Evolutionary conservation across 805 yeast species (phyloP), one percentile per base, ranked within the genome.

Genomic region (Barnettozyma populi): DNA sequence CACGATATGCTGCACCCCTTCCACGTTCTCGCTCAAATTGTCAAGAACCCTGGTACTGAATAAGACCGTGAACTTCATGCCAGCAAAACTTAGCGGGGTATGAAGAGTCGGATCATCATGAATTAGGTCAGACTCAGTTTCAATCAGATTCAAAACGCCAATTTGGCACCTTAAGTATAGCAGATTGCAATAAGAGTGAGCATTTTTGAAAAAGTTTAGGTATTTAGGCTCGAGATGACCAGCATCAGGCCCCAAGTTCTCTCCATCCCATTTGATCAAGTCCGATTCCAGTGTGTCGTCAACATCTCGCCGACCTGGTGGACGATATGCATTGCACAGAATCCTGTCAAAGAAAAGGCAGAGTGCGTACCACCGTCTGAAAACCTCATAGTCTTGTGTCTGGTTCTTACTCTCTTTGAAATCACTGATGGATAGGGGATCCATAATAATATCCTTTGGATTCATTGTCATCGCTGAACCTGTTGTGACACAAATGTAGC

Each of bases 131-230:
- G 38, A 21, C 7, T 34, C 37, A 4, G 24, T 35, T 16, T 48
- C 51, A 25, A 48, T 48, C 25, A 49, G 19, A n/a, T 49, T 46
- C 19, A 49, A 24, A 7, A 49, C 46, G 3, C 52, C 52, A 24
- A 45, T 45, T 18, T 46, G 46, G 23, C 49, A 49, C 27, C 52
- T 27, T 16, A 49, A 21, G n/a, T 45, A 45, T 16, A 49, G 20
- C 7, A 49, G n/a, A 20, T 43, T 46, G 35, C 49, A 38, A 35
- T 38, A 43, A 24, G 39, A 31, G 36, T 45, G 41, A 2, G 29
- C 21, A 14, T 35, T 16, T 14, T 36, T 38, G 21, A 49, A 31
- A 13, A 45, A 45, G 7, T 27, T 16, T 3, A 31, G 25, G 21
- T 23, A 45, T 38, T 38, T 44, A 16, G 14, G 14, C 16, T 31